Conservation (phyloP, 1,284 basidiomycete genomes). For the Boletus subluridellus region DNA sequence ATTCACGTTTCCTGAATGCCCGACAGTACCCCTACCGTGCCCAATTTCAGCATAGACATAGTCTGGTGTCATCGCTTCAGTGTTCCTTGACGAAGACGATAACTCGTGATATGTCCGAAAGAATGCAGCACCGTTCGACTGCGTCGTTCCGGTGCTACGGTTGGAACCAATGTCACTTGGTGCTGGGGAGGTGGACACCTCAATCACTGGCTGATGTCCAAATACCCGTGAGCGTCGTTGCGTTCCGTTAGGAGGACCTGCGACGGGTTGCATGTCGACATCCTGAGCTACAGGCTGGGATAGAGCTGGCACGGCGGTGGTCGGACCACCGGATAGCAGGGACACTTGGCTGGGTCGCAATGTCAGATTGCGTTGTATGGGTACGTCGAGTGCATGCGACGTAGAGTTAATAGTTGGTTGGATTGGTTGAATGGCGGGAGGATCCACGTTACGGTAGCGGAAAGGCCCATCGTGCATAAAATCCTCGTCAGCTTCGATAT, state of each 20-base stretch:
- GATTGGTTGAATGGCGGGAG: conserved; percentile 24
- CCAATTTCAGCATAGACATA: conserved; percentile 73
- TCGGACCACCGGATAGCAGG: conserved; percentile 5
- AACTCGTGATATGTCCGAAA: conserved; percentile 58
- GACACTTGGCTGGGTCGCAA: conserved; percentile 23
- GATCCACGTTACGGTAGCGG: conserved; percentile 23
- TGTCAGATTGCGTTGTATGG: conserved; percentile 33
- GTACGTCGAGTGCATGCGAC: conserved; percentile 25
- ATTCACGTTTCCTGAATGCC: conserved; percentile 22
- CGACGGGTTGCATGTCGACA: conserved; percentile 14
- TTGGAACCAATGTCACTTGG: conserved; percentile 57
- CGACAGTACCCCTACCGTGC: conserved; percentile 56
- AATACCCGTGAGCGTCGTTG: conserved; percentile 41
- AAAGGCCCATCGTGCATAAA: conserved; percentile 33
- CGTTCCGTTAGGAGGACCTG: conserved; percentile 21
- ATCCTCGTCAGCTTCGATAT: conserved; percentile 41
- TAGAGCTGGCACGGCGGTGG: conserved; percentile 1
- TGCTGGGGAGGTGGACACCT: conserved; percentile 56
- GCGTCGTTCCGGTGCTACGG: conserved; percentile 50
- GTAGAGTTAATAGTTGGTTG: conserved; percentile 27
- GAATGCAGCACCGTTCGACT: conserved; percentile 55
- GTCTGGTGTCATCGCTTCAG: conserved; percentile 67
- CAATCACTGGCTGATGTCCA: conserved; percentile 60
- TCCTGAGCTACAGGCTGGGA: conserved; percentile 15
- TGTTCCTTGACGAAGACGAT: conserved; percentile 40